Evolutionary conservation across 2,329 filamentous ascomycete species (phyloP), one percentile per base, ranked within the genome.

Genomic region (Neonectria neomacrospora): DNA sequence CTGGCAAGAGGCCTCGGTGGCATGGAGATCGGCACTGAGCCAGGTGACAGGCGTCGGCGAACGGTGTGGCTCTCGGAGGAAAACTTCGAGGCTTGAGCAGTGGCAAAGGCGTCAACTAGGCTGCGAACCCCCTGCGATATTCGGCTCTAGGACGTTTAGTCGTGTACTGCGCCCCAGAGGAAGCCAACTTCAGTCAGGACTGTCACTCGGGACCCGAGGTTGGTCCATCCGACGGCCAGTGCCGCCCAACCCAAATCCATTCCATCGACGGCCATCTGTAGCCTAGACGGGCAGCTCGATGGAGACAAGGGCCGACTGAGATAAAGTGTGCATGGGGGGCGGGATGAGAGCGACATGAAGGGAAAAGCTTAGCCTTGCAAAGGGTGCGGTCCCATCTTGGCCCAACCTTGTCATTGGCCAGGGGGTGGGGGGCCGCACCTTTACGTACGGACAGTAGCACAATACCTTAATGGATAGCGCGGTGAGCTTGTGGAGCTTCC

Each of bases 141-240:
- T 3, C 47, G 12, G 42, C 30, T 44, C 14, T 34, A 42, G 18
- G 47, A 54, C 60, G 32, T 32, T 48, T 14, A 10, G 45, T 37
- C 37, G 42, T 18, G 4, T 9, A 51, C 62, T 63, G 42, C 53
- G 55, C 52, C 58, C 32, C 54, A 18, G 45, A 32, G 26, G 41
- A 18, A 11, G 37, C 37, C 28, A 23, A 28, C 26, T 50, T 34
- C 26, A 32, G 45, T 37, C 41, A 34, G 20, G 32, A 39, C 48
- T 70, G 68, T 72, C 70, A 72, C 66, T 37, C 50, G 51, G 22
- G 34, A 37, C 52, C 45, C 50, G 10, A 52, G 61, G 68, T 72
- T 71, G 70, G 69, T 42, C 48, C 42, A 57, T 58, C 39, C 23
- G 12, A 52, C 37, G 30, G 26, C 28, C 42, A 62, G 42, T 53